Base-by-base conservation (phyloP, 2,329 filamentous ascomycete species). In the Biscogniauxia mediterranea region DNA sequence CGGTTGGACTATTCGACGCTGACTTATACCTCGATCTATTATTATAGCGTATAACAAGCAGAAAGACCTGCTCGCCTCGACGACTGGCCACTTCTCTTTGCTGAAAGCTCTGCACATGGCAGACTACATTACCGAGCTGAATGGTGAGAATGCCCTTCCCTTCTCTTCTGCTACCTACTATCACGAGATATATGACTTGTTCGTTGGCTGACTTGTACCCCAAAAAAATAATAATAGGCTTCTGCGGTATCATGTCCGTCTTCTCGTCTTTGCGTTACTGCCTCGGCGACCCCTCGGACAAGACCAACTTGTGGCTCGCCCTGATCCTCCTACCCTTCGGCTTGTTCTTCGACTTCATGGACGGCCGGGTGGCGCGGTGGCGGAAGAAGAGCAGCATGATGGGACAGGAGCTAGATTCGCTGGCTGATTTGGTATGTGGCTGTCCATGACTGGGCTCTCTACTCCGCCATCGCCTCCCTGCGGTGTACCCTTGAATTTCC, bases 331-430 rank as follows among this genome's bases (percentile, higher is more conserved):
- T 98, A 77, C 94, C 94, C 0, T 91, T 97, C 62, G 93, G 93
- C 5, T 82, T 98, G 13, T 97, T 98, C 81, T 98, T 98, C 76
- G 95, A 99, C 77, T 96, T 97, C 74, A 92, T 98, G 84, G 95
- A 99, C 76, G 95, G 95, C 73, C 95, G 93, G 75, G 93, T 99
- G 59, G 95, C 95, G 65, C 85, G 95, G 67, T 98, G 95, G 95
- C 88, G 95, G 75, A 90, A 92, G 79, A 99, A 97, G 88, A 95
- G 92, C 71, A 96, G 91, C 70, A 82, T 99, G 74, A 98, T 99
- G 94, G 95, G 95, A 13, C 94, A 97, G 77, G 95, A 99, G 78
- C 81, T 99, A 59, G 95, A 99, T 77, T 98, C 94, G 6, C 83
- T 99, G 54, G 95, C 95, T 59, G 95, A 99, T 75, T 76, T 99